A percentile compares a stretch with the other conserved stretches of the same genome.
phyloP scores from a whole-genome alignment of 768 basidiomycete species.

The Thelephora aurantiotincta region DNA sequence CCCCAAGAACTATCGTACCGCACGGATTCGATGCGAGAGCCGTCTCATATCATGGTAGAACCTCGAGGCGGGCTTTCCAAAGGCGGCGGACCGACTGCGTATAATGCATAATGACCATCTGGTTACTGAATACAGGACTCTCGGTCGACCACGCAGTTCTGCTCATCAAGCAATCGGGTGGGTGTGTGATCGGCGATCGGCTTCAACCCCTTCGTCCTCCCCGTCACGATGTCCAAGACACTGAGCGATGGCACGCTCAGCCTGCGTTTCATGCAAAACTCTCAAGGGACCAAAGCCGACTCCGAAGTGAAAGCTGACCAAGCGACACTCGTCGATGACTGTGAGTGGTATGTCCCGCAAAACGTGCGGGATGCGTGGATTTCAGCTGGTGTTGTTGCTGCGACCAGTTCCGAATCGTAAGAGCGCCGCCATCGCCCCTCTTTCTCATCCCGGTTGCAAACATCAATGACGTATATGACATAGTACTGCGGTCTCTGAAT shows the following conservation, averaged over 20 bases:
- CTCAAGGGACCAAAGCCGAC: constrained; percentile 37
- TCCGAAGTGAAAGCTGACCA: constrained; percentile 35
- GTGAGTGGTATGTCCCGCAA: constrained; percentile 46
- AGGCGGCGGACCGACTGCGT: no score
- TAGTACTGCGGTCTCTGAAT: constrained; percentile 32
- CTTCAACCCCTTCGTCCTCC: neutral
- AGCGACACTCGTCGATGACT: constrained; percentile 46
- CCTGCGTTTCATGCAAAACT: constrained; percentile 64
- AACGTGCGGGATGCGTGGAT: constrained; percentile 40
- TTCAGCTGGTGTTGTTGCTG: constrained; percentile 8
- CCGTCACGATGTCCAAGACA: constrained; percentile 35
- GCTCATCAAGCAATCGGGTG: no score
- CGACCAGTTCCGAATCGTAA: constrained; percentile 5
- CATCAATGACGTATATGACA: constrained; percentile 1
- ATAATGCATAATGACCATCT: no score
- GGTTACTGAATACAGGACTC: no score
- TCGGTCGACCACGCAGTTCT: no score
- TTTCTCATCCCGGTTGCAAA: neutral
- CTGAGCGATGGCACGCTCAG: constrained; percentile 52
- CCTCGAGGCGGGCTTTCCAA: no score
- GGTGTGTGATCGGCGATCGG: no score
- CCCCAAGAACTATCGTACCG: neutral
- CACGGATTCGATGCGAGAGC: neutral
- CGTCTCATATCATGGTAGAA: no score
- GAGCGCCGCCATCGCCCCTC: constrained; percentile 1